phyloP scores from a whole-genome alignment of 2,329 filamentous ascomycete species.

The Verticillium albo-atrum region DNA sequence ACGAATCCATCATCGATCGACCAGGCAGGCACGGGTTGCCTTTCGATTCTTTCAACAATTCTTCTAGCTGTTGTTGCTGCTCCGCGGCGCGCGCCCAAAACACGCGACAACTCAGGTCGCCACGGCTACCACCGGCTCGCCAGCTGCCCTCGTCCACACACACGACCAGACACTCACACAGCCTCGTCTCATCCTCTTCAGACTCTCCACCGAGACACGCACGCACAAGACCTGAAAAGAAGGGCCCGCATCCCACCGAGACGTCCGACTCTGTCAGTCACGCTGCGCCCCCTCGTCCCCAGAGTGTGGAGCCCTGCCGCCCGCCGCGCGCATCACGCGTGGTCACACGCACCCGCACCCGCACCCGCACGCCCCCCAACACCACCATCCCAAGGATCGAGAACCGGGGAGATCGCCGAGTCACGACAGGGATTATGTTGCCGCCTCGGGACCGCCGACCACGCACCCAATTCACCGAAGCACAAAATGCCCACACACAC shows the following conservation, averaged over 20 bases:
- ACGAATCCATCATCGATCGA: background rate
- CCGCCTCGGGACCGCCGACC: no score
- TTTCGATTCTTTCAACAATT: background rate
- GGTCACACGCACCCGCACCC: background rate
- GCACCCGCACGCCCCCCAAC: no score
- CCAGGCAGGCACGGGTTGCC: background rate
- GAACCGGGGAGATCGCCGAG: no score
- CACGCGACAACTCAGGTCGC: no score
- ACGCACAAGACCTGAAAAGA: constrained; percentile 1
- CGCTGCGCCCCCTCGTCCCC: background rate
- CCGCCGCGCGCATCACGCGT: background rate
- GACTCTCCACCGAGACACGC: no score
- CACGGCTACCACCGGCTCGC: background rate
- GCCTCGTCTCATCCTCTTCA: background rate
- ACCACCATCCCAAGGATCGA: no score
- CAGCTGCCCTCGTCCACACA: background rate
- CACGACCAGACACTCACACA: background rate
- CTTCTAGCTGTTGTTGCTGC: background rate
- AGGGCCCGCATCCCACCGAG: no score
- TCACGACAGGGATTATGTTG: no score
- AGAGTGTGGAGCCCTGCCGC: no score
- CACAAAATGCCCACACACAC: no score
- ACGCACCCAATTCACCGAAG: no score
- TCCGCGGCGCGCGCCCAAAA: background rate
- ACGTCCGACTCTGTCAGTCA: no score